These are phyloP conservation scores for Hippophae gyantsensis DNA, from an alignment of 306 rosid species.

Conservation along the genomic window DNA sequence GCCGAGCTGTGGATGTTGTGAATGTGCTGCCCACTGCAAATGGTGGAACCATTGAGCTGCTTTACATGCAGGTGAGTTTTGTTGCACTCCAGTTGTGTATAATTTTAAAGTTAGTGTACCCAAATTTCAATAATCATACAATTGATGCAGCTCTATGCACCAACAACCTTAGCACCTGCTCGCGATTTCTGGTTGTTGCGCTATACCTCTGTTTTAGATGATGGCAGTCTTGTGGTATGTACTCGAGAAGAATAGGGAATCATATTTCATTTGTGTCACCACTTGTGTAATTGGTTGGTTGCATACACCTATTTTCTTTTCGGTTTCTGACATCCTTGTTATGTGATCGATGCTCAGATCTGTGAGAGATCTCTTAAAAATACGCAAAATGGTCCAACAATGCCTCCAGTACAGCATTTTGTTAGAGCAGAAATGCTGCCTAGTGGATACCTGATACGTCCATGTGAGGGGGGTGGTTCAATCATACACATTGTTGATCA, in stretches of 20 bases:
- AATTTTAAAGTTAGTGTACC: neutral
- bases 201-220: slow-evolving; percentile 89
- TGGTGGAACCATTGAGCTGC: slow-evolving; percentile 99
- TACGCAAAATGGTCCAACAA: slow-evolving; percentile 91
- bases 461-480: slow-evolving; percentile 98
- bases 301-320: neutral
- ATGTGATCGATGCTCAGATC: slow-evolving; percentile 31
- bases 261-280: neutral
- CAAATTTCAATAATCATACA: neutral
- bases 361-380: slow-evolving; percentile 93
- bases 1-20: slow-evolving; percentile 93
- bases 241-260: slow-evolving; percentile 5
- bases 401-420: slow-evolving; percentile 97
- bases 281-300: neutral
- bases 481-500: slow-evolving; percentile 94
- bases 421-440: slow-evolving; percentile 95
- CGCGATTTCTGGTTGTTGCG: slow-evolving; percentile 97
- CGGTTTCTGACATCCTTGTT: slow-evolving; percentile 11
- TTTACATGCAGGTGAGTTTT: slow-evolving; percentile 76
- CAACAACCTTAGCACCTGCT: slow-evolving; percentile 90
- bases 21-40: slow-evolving; percentile 94
- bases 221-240: slow-evolving; percentile 91
- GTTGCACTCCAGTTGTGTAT: neutral
- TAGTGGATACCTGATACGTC: slow-evolving; percentile 85
- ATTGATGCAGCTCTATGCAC: slow-evolving; percentile 68